Percentiles rank a stretch among this genome's conserved stretches.
Conservation (phyloP, 768 basidiomycete genomes). For the Melanogaster broomeanus region DNA sequence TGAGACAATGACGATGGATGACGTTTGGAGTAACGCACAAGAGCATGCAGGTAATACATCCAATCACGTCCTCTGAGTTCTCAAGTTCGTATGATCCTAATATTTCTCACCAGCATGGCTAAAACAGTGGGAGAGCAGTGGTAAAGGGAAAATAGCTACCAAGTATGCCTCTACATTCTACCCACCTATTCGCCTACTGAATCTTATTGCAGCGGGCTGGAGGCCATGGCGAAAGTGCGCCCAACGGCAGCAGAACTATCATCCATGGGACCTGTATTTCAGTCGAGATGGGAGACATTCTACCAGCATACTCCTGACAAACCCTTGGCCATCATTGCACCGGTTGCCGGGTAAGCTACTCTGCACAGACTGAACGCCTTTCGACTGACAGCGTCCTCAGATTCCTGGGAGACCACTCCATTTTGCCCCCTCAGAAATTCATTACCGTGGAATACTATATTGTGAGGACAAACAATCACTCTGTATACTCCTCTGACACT, state of each 20-base stretch:
- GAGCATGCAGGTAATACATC: slow-evolving; percentile 40
- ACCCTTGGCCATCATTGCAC: slow-evolving; percentile 35
- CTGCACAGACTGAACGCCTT: neutral
- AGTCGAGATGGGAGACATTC: slow-evolving; percentile 18
- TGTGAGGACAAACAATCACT: slow-evolving; percentile 20
- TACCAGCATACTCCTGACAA: slow-evolving; percentile 22
- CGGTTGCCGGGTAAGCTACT: slow-evolving; percentile 39
- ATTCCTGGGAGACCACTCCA: slow-evolving; percentile 19
- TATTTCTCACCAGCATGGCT: slow-evolving; percentile 21
- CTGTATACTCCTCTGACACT: neutral
- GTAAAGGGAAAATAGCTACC: slow-evolving; percentile 49
- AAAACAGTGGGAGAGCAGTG: slow-evolving; percentile 35
- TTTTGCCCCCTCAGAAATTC: slow-evolving; percentile 24
- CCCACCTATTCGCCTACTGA: neutral
- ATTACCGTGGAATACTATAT: slow-evolving; percentile 32
- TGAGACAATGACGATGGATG: slow-evolving; percentile 49
- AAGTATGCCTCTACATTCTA: slow-evolving; percentile 42
- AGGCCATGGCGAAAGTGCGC: slow-evolving; percentile 24
- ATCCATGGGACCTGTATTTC: slow-evolving; percentile 20
- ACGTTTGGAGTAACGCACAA: slow-evolving; percentile 39
- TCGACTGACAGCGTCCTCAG: slow-evolving; percentile 17
- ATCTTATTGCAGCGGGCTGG: slow-evolving; percentile 11
- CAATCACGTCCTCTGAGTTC: slow-evolving; percentile 5
- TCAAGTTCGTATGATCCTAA: neutral
- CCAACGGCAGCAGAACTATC: slow-evolving; percentile 20